Evolutionary conservation across 2,329 filamentous ascomycete genomes (phyloP), one percentile per base, ranked within the genome.

Genomic region (Microdochium trichocladiopsis): DNA sequence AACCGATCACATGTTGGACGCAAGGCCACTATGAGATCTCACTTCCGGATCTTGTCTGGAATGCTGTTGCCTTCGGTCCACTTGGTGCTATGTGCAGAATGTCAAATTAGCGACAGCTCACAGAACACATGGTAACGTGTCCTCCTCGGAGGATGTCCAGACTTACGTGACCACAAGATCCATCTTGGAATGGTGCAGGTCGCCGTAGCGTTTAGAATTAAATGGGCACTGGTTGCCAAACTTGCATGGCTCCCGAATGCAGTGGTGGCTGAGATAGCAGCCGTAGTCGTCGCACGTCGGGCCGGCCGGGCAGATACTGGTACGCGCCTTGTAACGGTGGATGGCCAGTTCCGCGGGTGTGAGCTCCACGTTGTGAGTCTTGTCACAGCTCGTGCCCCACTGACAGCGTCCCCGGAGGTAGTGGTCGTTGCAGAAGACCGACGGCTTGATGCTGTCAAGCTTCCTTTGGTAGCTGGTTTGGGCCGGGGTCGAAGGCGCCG

Each of bases 1-100:
- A n/a, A n/a, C n/a, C n/a, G 28, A 31, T 31, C 28, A 14, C 28
- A 31, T 31, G 28, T 31, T 31, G 28, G 28, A 31, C 14, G 28
- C 14, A 31, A n/a, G n/a, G n/a, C n/a, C n/a, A n/a, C n/a, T n/a
- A n/a, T n/a, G n/a, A n/a, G n/a, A n/a, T n/a, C n/a, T 45, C 41
- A 45, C 41, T 45, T 45, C 16, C 41, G 41, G 18, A 45, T 45
- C 41, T 23, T 82, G 77, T 80, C 87, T 25, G 83, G 83, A 18
- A 64, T 58, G 23, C 61, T 58, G 18, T 33, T 51, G 24, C 61
- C 62, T 51, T 65, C 61, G 2, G 58, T 60, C 63, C 63, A 66
- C 55, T 57, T 61, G 24, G 58, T 62, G 25, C 63, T 66, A 49
- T 25, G 49, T n/a, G 18, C 23, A 37, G 9, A 49, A 18, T 37